phyloP scores from a whole-genome alignment of 371 early-diverging fungal species.

The Actinomortierella ambigua region DNA sequence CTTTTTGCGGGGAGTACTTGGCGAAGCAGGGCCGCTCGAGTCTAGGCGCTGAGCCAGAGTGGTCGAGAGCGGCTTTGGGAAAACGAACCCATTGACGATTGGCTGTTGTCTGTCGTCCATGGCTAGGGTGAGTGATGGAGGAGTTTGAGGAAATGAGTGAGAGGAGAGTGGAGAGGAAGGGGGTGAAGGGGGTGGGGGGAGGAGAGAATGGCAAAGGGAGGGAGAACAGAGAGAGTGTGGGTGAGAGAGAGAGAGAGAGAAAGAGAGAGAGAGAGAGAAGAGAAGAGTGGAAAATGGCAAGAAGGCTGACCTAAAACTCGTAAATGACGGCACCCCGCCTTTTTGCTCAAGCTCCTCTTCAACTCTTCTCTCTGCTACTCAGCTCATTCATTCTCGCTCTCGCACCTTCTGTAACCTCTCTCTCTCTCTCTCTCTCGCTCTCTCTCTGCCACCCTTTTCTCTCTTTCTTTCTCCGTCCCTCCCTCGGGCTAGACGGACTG shows the following conservation, averaged over 20 bases:
- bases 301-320: too few relatives aligned
- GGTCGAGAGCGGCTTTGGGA: constrained; percentile 4
- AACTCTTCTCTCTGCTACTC: too few relatives aligned
- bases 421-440: too few relatives aligned
- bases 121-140: background rate
- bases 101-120: background rate
- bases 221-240: background rate
- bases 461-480: too few relatives aligned
- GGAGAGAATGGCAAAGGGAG: background rate
- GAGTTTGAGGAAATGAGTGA: constrained; percentile 2
- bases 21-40: background rate
- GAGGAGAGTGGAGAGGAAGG: background rate
- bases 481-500: too few relatives aligned
- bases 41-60: background rate
- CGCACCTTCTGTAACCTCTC: too few relatives aligned
- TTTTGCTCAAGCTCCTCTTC: too few relatives aligned
- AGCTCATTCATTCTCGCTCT: too few relatives aligned
- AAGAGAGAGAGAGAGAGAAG: background rate
- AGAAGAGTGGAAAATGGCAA: background rate
- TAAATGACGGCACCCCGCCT: too few relatives aligned
- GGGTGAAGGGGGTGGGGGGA: background rate
- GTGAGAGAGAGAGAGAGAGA: background rate
- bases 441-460: too few relatives aligned
- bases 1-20: too few relatives aligned
- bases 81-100: constrained; percentile 1